These are phyloP conservation scores for Aspergillus coremiiformis DNA, from an alignment of 495 filamentous ascomycete genomes.

Conservation along the genomic window DNA sequence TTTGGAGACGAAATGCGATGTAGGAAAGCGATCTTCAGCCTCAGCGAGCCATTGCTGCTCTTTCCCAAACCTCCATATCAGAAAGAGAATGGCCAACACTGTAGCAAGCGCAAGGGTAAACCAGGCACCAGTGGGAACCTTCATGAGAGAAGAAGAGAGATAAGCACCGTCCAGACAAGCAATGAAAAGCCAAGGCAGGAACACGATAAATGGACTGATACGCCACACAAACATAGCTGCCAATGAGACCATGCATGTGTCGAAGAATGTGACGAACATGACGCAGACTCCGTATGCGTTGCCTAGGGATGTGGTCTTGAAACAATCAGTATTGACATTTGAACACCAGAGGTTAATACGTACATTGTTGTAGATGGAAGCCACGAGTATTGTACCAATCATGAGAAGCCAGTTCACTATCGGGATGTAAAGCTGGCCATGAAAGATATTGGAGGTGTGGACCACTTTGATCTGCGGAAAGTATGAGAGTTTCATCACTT, in stretches of 20 bases:
- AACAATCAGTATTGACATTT: neutral
- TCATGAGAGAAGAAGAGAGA: constrained; percentile 57
- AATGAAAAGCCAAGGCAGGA: constrained; percentile 55
- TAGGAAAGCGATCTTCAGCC: constrained; percentile 42
- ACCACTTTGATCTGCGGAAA: constrained; percentile 65
- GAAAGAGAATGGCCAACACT: constrained; percentile 50
- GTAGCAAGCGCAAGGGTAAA: constrained; percentile 59
- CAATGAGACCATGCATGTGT: constrained; percentile 61
- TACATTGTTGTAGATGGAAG: constrained; percentile 63
- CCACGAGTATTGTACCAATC: constrained; percentile 66
- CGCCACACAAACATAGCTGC: constrained; percentile 64
- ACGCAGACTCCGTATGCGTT: constrained; percentile 60
- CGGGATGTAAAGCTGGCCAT: constrained; percentile 67
- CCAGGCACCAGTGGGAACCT: constrained; percentile 68
- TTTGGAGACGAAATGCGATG: constrained; percentile 25
- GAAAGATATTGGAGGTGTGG: constrained; percentile 57
- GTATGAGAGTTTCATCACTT: constrained; percentile 68
- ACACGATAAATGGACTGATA: constrained; percentile 46
- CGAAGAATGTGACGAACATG: constrained; percentile 68
- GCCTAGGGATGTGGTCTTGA: constrained; percentile 38
- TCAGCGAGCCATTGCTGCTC: constrained; percentile 66
- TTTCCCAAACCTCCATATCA: constrained; percentile 70
- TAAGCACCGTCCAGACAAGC: constrained; percentile 56
- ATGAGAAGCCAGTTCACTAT: constrained; percentile 67
- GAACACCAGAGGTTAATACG: neutral